These are phyloP conservation scores for Calycina herbarum DNA, from an alignment of 2,329 filamentous ascomycete species.

Conservation along the genomic window DNA sequence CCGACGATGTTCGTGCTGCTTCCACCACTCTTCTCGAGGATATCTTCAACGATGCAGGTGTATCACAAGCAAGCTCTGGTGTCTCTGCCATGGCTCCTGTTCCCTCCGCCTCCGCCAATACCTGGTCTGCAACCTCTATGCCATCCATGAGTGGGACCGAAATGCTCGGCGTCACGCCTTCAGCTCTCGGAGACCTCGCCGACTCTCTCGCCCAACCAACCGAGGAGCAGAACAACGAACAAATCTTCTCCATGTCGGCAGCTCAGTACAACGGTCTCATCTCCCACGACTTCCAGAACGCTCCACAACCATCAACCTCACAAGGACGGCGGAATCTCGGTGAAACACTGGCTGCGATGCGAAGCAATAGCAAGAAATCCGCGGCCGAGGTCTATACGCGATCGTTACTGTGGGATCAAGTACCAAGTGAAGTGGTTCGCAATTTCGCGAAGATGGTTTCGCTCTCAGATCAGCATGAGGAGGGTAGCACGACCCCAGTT, in stretches of 20 bases:
- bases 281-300: conserved; percentile 68
- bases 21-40: conserved; percentile 77
- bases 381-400: conserved; percentile 90
- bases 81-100: conserved; percentile 49
- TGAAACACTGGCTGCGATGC: conserved; percentile 78
- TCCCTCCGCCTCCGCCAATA: conserved; percentile 53
- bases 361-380: conserved; percentile 66
- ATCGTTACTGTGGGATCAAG: conserved; percentile 90
- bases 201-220: conserved; percentile 72
- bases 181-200: conserved; percentile 65
- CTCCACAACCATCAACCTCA: conserved; percentile 52
- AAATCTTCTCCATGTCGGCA: conserved; percentile 81
- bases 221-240: conserved; percentile 83
- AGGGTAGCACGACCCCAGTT: conserved; percentile 25
- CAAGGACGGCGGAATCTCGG: conserved; percentile 73
- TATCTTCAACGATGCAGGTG: conserved; percentile 78
- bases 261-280: conserved; percentile 87
- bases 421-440: conserved; percentile 85
- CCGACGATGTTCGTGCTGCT: conserved; percentile 77
- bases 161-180: conserved; percentile 54
- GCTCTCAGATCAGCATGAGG: conserved; percentile 57
- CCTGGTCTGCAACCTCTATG: conserved; percentile 45
- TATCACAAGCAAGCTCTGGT: conserved; percentile 46
- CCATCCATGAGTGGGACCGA: conserved; percentile 44
- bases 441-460: conserved; percentile 91